Percentiles rank a stretch among this genome's conserved stretches.
phyloP scores from a whole-genome alignment of 768 basidiomycete species.

The Chlorophyllum brunneum region DNA sequence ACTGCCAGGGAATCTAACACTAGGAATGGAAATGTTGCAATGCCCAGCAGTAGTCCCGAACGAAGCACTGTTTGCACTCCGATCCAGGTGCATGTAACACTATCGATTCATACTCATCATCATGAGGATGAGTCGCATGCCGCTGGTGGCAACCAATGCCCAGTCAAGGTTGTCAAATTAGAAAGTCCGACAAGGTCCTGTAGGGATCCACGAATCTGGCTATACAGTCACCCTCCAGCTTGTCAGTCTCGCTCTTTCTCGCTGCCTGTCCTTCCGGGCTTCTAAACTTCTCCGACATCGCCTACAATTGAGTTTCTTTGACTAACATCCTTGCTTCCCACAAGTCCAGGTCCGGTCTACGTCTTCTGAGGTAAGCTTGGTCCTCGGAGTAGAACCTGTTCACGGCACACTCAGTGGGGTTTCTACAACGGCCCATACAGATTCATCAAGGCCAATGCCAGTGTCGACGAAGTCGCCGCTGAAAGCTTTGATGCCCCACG shows the following conservation, averaged over 20 bases:
- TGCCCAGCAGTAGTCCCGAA: too few relatives aligned
- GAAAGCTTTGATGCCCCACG: constrained; percentile 22
- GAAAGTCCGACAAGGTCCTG: constrained; percentile 40
- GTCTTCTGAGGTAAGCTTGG: constrained; percentile 3
- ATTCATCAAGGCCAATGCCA: constrained; percentile 17
- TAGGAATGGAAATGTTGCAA: too few relatives aligned
- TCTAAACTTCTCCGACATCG: constrained; percentile 8
- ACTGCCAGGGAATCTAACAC: too few relatives aligned
- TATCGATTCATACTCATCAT: too few relatives aligned
- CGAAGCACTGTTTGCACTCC: too few relatives aligned
- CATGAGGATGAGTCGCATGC: background rate
- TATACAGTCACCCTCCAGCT: constrained; percentile 14
- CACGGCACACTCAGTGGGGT: constrained; percentile 1
- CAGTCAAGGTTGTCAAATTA: constrained; percentile 21
- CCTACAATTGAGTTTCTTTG: constrained; percentile 10
- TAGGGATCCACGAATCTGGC: constrained; percentile 33
- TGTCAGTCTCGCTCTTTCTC: constrained; percentile 1
- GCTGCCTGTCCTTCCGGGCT: constrained; percentile 15
- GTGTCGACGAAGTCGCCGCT: constrained; percentile 18
- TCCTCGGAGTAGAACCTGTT: constrained; percentile 6
- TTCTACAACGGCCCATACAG: background rate
- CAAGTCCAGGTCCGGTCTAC: background rate
- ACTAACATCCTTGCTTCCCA: constrained; percentile 15
- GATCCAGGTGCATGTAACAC: too few relatives aligned
- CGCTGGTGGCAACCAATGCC: constrained; percentile 1